These are phyloP conservation scores for Bretziella fagacearum DNA, from an alignment of 2,329 filamentous ascomycete species.

Conservation along the genomic window DNA sequence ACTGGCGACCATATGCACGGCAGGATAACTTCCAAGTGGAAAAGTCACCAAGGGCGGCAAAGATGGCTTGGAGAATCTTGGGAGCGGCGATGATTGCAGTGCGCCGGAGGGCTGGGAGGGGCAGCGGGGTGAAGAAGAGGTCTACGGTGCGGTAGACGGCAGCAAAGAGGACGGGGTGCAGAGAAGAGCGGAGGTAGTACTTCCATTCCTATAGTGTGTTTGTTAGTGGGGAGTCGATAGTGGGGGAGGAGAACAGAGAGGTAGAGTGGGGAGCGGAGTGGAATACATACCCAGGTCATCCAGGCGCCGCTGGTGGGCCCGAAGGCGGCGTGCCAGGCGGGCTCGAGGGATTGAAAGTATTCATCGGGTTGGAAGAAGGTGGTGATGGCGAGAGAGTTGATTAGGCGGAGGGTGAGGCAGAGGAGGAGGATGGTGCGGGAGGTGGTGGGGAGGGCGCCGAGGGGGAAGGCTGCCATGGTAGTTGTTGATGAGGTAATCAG, in stretches of 20 bases:
- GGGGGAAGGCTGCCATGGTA: not conserved
- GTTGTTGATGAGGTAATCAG: not conserved
- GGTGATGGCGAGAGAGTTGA: constrained; percentile 60
- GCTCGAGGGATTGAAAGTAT: constrained; percentile 89
- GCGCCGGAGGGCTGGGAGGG: constrained; percentile 34
- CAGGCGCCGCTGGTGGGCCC: constrained; percentile 62
- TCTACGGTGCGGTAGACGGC: constrained; percentile 50
- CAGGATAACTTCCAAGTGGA: constrained; percentile 73
- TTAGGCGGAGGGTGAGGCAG: constrained; percentile 52
- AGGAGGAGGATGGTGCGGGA: constrained; percentile 1
- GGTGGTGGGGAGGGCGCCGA: not conserved
- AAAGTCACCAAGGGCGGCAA: constrained; percentile 66
- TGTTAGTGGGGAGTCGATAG: not conserved
- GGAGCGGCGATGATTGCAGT: constrained; percentile 56
- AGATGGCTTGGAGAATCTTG: constrained; percentile 55
- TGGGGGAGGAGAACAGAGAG: not conserved
- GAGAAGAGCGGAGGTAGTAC: constrained; percentile 67
- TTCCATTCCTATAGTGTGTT: constrained; percentile 62
- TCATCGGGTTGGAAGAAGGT: constrained; percentile 99
- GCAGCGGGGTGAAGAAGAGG: constrained; percentile 35
- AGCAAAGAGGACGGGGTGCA: constrained; percentile 82
- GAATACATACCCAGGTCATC: constrained; percentile 68
- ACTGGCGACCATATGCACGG: constrained; percentile 51
- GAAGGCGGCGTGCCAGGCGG: constrained; percentile 81
- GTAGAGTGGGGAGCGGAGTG: not conserved